These are phyloP conservation scores for Penicillium sp. DNA, from an alignment of 2,329 filamentous ascomycete species.

Conservation along the genomic window DNA sequence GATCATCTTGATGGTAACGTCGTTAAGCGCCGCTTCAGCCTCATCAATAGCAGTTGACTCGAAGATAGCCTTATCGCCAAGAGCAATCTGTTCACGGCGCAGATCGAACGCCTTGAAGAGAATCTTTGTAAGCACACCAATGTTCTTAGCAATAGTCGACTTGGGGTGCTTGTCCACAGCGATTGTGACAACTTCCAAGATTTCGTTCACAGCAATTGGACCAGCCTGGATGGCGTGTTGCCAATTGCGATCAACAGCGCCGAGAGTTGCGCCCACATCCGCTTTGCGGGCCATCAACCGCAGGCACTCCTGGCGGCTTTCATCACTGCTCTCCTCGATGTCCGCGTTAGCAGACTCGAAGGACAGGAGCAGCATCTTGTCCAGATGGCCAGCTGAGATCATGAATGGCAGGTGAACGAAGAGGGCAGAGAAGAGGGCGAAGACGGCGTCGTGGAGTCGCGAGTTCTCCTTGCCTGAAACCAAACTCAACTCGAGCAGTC, in stretches of 20 bases:
- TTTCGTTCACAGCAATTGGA: conserved; percentile 58
- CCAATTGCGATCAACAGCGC: conserved; percentile 66
- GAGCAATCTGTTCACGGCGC: conserved; percentile 33
- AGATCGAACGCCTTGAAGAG: conserved; percentile 48
- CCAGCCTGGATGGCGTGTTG: conserved; percentile 54
- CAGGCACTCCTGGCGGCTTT: conserved; percentile 60
- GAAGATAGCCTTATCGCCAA: conserved; percentile 28
- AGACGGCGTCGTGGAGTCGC: conserved; percentile 71
- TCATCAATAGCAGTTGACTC: conserved; percentile 44
- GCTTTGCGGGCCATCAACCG: conserved; percentile 67
- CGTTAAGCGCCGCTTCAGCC: conserved; percentile 59
- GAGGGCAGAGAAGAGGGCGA: conserved; percentile 67
- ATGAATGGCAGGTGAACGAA: conserved; percentile 82
- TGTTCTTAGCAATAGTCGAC: conserved; percentile 65
- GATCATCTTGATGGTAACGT: conserved; percentile 75
- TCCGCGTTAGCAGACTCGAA: conserved; percentile 59
- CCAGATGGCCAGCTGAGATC: conserved; percentile 66
- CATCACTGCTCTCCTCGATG: conserved; percentile 54
- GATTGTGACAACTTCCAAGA: conserved; percentile 59
- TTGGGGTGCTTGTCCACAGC: conserved; percentile 72
- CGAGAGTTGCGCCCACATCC: conserved; percentile 66
- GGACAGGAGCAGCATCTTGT: conserved; percentile 62
- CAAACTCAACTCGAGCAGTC: conserved; percentile 60
- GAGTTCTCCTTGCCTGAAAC: conserved; percentile 45
- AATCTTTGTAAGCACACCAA: conserved; percentile 56